Base-by-base conservation (phyloP, 2,329 filamentous ascomycete genomes). In the Alternaria triticina region DNA sequence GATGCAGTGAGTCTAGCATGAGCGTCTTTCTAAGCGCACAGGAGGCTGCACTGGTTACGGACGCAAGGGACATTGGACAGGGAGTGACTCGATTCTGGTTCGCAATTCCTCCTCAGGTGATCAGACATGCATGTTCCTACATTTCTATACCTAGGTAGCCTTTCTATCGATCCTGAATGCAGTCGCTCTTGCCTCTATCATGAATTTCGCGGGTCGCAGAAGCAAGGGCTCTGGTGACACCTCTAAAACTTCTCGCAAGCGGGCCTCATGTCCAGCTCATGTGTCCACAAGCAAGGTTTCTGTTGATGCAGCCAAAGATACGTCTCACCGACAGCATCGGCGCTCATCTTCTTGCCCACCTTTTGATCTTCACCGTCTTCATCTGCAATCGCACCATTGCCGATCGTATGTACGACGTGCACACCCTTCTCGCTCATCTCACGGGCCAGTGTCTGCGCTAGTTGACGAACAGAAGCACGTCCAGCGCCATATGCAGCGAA, bases 321-420 rank as follows among this genome's bases (percentile, higher is more conserved):
- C 4, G 84, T 84, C 75, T 85, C 83, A 3, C 86, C 86, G 5
- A 89, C 85, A 25, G 84, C 85, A 72, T 88, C 86, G 0, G 86
- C 85, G 54, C 84, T 84, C 80, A 88, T 89, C 61, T 83, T 85
- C 80, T 86, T 86, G 4, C 86, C 86, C 0, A 70, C 80, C 68
- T 78, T 77, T 45, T 82, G 81, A 27, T 83, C 83, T 58, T 85
- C 82, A 1, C 81, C 82, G 27, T 85, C 77, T 58, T 83, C 84
- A 70, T 88, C 86, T 28, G 77, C 79, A 58, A 88, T 88, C 0
- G 74, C 77, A 0, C 86, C 86, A 70, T 88, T 88, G 1, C 84
- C 86, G 63, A 89, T 86, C 3, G 86, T 82, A 75, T 89, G 87
- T n/a, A 85, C 85, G 4, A 88, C 85, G 73, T 89, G 86, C 0